Percentiles rank a stretch among this genome's conserved stretches.
phyloP scores from a whole-genome alignment of 768 basidiomycete species.

The Tephrocybe sp. region DNA sequence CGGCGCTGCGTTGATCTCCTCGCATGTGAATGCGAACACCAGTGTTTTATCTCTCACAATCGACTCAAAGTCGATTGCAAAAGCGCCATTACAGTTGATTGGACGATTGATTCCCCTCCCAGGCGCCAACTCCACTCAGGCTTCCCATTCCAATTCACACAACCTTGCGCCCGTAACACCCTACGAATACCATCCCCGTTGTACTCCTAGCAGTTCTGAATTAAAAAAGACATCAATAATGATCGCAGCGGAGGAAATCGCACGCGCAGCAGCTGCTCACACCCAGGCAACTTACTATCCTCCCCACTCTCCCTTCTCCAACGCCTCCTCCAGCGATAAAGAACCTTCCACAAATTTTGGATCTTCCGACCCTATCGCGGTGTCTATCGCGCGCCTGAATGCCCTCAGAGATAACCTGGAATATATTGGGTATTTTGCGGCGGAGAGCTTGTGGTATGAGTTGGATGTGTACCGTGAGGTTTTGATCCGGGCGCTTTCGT shows the following conservation, averaged over 20 bases:
- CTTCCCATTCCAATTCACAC: too few relatives aligned
- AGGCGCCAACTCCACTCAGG: neutral
- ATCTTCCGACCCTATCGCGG: conserved; percentile 18
- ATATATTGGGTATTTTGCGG: conserved; percentile 30
- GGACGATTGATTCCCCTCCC: conserved; percentile 3
- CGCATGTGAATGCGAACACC: neutral
- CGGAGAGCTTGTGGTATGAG: conserved; percentile 29
- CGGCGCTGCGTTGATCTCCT: too few relatives aligned
- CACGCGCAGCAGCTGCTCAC: conserved; percentile 14
- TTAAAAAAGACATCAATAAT: conserved; percentile 14
- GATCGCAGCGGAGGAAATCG: conserved; percentile 27
- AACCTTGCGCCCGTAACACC: too few relatives aligned
- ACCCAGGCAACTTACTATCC: too few relatives aligned
- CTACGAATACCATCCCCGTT: too few relatives aligned
- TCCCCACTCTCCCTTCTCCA: too few relatives aligned
- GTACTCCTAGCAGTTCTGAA: neutral
- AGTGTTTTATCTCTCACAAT: neutral
- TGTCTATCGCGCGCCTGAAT: conserved; percentile 21
- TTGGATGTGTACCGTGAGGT: conserved; percentile 24
- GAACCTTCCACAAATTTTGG: neutral
- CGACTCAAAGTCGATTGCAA: neutral
- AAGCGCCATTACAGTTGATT: conserved; percentile 3
- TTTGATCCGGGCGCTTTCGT: conserved; percentile 17
- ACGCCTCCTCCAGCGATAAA: conserved; percentile 3
- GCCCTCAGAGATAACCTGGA: conserved; percentile 32